Evolutionary conservation across 2,329 filamentous ascomycete genomes (phyloP).

Genomic region (Fusarium lyarnte): DNA sequence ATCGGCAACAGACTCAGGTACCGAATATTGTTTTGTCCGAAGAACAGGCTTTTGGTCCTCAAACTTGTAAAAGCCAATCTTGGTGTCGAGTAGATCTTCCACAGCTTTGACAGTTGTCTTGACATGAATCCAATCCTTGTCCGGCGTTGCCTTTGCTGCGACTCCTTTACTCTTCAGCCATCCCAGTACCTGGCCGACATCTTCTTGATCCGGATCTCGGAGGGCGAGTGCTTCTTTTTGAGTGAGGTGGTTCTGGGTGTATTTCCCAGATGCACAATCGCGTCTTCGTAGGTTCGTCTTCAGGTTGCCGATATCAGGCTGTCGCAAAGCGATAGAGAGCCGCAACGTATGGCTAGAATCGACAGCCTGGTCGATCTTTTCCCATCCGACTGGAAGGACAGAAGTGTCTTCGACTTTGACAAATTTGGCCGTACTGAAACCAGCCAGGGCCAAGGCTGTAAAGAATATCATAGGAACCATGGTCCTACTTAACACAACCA

Average conservation of each 20-base stretch:
- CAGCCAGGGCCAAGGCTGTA: conserved; percentile 36
- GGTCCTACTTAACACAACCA: neutral
- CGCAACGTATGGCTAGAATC: conserved; percentile 40
- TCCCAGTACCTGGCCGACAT: conserved; percentile 49
- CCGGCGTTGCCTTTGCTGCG: conserved; percentile 40
- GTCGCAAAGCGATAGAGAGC: conserved; percentile 48
- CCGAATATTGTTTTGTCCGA: conserved; percentile 55
- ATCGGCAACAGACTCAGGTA: conserved; percentile 52
- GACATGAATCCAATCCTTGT: conserved; percentile 56
- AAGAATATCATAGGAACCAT: conserved; percentile 30
- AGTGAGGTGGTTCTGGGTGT: conserved; percentile 45
- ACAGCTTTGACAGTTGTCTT: conserved; percentile 52
- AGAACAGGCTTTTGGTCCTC: conserved; percentile 50
- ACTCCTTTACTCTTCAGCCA: conserved; percentile 57
- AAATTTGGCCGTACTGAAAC: conserved; percentile 34
- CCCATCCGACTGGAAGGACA: conserved; percentile 46
- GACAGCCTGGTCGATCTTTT: conserved; percentile 33
- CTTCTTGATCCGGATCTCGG: conserved; percentile 47
- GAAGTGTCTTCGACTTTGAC: conserved; percentile 43
- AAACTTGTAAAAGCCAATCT: conserved; percentile 55
- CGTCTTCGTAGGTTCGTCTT: conserved; percentile 38
- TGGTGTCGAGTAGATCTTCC: conserved; percentile 53
- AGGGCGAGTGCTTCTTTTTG: conserved; percentile 49
- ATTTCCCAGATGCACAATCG: conserved; percentile 17
- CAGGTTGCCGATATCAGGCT: conserved; percentile 44